phyloP scores from a whole-genome alignment of 2,329 filamentous ascomycete genomes.

The Stagonosporopsis chrysanthemi region DNA sequence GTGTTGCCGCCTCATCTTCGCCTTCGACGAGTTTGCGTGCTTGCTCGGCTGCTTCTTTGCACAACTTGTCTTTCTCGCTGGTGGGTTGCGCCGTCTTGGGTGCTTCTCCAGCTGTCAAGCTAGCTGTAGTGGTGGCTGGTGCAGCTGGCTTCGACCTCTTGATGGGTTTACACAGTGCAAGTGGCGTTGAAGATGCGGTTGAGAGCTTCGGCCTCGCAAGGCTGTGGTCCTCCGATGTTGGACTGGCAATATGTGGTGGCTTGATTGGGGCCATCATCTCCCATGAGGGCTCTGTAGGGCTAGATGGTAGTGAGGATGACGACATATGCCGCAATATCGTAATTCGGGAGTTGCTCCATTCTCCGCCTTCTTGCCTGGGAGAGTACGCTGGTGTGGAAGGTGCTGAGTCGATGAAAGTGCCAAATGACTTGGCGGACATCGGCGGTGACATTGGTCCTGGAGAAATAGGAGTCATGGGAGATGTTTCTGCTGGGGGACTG shows the following conservation, averaged over 20 bases:
- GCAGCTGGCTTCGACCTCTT: constrained; percentile 15
- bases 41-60: constrained; percentile 27
- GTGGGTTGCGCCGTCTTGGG: not conserved
- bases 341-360: constrained; percentile 40
- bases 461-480: constrained; percentile 32
- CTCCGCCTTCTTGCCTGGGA: constrained; percentile 33
- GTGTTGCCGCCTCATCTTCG: constrained; percentile 2
- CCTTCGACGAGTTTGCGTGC: constrained; percentile 25
- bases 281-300: constrained; percentile 42
- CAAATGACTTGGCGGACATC: constrained; percentile 46
- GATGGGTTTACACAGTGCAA: constrained; percentile 26
- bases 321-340: constrained; percentile 40
- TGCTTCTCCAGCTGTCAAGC: constrained; percentile 7
- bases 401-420: constrained; percentile 48
- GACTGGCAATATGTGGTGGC: constrained; percentile 9
- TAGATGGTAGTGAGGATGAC: constrained; percentile 36
- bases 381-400: constrained; percentile 50
- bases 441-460: constrained; percentile 43
- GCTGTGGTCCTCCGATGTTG: not conserved
- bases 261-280: constrained; percentile 41
- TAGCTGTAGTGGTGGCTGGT: constrained; percentile 1
- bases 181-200: not conserved
- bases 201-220: constrained; percentile 5
- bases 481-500: constrained; percentile 24
- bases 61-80: constrained; percentile 12